A percentile compares a stretch with the other conserved stretches of the same genome.
phyloP scores from a whole-genome alignment of 75 land plant species.

The Pinus albicaulis region DNA sequence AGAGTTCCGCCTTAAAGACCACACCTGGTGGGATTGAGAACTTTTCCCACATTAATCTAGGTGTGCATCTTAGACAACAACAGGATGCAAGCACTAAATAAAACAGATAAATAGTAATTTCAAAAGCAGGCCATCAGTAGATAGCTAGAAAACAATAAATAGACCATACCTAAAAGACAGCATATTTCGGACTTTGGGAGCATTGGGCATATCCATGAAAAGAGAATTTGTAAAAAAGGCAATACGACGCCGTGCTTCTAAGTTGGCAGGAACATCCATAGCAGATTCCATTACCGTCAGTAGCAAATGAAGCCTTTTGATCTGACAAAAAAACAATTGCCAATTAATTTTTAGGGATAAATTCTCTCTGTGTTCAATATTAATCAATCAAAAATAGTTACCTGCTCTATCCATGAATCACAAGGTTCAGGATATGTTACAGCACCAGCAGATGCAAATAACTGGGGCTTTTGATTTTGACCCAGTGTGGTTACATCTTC shows the following conservation, averaged over 20 bases:
- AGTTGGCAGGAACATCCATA: constrained; percentile 85
- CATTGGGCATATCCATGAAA: constrained; percentile 97
- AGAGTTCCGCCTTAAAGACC: too few relatives aligned
- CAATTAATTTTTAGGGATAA: background rate
- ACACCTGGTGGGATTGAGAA: too few relatives aligned
- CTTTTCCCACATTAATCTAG: too few relatives aligned
- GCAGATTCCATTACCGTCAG: constrained; percentile 89
- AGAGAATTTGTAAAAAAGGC: constrained; percentile 93
- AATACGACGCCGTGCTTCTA: constrained; percentile 95
- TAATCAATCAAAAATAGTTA: constrained; percentile 7
- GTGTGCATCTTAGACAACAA: too few relatives aligned
- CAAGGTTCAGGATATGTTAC: background rate
- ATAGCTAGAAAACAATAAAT: too few relatives aligned
- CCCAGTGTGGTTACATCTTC: background rate
- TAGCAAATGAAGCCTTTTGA: constrained; percentile 77
- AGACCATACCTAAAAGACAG: constrained; percentile 78
- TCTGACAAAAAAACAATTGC: constrained; percentile 30
- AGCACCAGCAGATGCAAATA: constrained; percentile 5
- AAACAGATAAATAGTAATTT: too few relatives aligned
- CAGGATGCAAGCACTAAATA: too few relatives aligned
- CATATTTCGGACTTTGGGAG: constrained; percentile 94
- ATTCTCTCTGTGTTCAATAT: background rate
- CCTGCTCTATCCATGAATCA: constrained; percentile 46
- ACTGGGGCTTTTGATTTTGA: background rate
- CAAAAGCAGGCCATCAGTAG: too few relatives aligned